Conservation (phyloP, 768 basidiomycete genomes). For the Amanita thiersii region DNA sequence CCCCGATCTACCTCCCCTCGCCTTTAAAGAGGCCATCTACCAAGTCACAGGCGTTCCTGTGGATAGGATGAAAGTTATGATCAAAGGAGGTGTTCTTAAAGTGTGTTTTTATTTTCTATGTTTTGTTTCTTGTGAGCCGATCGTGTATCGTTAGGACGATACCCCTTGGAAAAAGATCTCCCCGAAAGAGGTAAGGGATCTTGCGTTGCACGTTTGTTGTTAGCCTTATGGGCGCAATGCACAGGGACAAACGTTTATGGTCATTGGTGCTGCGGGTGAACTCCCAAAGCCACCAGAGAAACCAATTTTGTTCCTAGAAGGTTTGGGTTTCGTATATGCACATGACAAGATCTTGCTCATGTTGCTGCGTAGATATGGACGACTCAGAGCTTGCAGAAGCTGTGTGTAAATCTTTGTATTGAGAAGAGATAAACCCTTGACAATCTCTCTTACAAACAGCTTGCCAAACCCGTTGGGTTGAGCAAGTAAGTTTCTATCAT, state of each 20-base stretch:
- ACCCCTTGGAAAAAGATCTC: conserved; percentile 78
- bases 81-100: conserved; percentile 88
- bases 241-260: conserved; percentile 85
- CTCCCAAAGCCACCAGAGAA: conserved; percentile 82
- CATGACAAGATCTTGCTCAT: not conserved
- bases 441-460: conserved; percentile 32
- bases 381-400: conserved; percentile 74
- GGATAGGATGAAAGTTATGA: conserved; percentile 96
- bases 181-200: conserved; percentile 63
- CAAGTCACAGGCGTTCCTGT: conserved; percentile 78
- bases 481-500: conserved; percentile 43
- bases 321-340: conserved; percentile 25
- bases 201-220: not conserved
- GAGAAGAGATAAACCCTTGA: conserved; percentile 3
- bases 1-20: conserved; percentile 53
- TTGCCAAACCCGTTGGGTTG: conserved; percentile 75
- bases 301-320: conserved; percentile 79
- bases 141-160: conserved; percentile 53
- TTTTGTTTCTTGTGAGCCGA: not conserved
- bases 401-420: conserved; percentile 33
- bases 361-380: conserved; percentile 60
- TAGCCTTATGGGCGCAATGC: conserved; percentile 2
- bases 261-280: conserved; percentile 90
- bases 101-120: conserved; percentile 31
- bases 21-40: conserved; percentile 81